phyloP scores from a whole-genome alignment of 2,329 filamentous ascomycete genomes.

The Niveomyces coronatus region DNA sequence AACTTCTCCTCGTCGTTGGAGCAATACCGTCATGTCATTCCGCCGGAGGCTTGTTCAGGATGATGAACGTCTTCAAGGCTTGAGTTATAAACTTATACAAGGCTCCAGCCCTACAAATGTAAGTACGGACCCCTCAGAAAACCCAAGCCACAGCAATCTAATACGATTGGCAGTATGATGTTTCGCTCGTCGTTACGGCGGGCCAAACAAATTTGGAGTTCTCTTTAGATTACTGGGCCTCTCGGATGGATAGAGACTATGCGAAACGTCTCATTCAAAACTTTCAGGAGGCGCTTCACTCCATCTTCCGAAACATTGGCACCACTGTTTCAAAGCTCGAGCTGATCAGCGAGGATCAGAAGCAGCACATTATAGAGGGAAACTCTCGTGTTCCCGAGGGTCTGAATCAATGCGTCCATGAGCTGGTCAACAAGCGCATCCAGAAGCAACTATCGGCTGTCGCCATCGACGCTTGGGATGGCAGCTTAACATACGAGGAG shows the following conservation, averaged over 20 bases:
- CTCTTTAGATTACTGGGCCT: slow-evolving; percentile 6
- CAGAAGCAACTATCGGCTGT: neutral
- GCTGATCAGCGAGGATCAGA: slow-evolving; percentile 7
- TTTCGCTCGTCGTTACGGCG: slow-evolving; percentile 8
- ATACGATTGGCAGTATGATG: slow-evolving; percentile 4
- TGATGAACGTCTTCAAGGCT: slow-evolving; percentile 4
- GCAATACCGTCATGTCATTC: slow-evolving; percentile 9
- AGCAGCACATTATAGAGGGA: slow-evolving; percentile 2
- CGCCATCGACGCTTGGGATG: slow-evolving; percentile 10
- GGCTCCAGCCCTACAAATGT: slow-evolving; percentile 8
- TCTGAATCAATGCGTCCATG: neutral
- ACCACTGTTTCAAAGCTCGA: slow-evolving; percentile 3
- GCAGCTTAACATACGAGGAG: slow-evolving; percentile 10
- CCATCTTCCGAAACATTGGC: slow-evolving; percentile 7
- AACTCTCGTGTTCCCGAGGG: neutral
- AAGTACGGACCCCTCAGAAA: neutral
- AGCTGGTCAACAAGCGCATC: neutral
- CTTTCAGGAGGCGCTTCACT: slow-evolving; percentile 6
- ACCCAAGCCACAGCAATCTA: neutral
- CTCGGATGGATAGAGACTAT: slow-evolving; percentile 7
- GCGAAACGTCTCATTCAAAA: slow-evolving; percentile 4
- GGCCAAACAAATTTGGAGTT: slow-evolving; percentile 7
- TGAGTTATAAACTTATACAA: slow-evolving; percentile 7
- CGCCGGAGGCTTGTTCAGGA: slow-evolving; percentile 7
- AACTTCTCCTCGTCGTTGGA: slow-evolving; percentile 6